Percentiles rank a stretch among this genome's conserved stretches.
Evolutionary conservation across 1,284 basidiomycete genomes (phyloP).

Genomic region (Microbotryum saponariae): DNA sequence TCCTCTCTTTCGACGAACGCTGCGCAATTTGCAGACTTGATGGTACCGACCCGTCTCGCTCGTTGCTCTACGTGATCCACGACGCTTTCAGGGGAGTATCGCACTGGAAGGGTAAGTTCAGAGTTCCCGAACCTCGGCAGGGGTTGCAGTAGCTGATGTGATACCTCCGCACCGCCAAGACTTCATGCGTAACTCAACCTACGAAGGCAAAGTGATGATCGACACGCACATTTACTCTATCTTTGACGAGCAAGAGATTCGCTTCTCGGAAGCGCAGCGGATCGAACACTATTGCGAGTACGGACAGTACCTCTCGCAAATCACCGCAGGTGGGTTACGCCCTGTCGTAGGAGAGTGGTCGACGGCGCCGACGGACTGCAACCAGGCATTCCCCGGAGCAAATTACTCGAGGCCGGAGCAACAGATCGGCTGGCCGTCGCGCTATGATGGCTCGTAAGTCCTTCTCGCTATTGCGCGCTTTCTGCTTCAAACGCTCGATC

Average conservation of each 20-base stretch:
- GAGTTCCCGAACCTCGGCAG: too few relatives aligned
- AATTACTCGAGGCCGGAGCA: conserved; percentile 22
- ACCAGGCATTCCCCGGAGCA: not conserved
- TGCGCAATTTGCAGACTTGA: conserved; percentile 35
- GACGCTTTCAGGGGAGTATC: conserved; percentile 75
- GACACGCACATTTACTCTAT: conserved; percentile 48
- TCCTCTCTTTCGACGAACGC: conserved; percentile 55
- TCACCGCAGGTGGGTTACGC: conserved; percentile 32
- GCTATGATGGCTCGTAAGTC: conserved; percentile 38
- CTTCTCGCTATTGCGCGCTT: too few relatives aligned
- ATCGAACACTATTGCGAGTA: conserved; percentile 31
- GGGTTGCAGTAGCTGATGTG: too few relatives aligned
- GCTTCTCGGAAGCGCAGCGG: conserved; percentile 27
- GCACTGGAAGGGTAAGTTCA: conserved; percentile 54
- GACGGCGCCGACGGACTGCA: conserved; percentile 37
- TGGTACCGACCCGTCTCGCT: conserved; percentile 2
- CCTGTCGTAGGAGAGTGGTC: conserved; percentile 41
- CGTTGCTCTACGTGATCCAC: conserved; percentile 60
- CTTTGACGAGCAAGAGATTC: conserved; percentile 13
- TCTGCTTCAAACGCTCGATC: too few relatives aligned
- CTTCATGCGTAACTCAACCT: conserved; percentile 54
- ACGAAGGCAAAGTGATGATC: conserved; percentile 57
- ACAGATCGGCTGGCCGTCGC: conserved; percentile 34
- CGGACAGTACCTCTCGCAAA: conserved; percentile 32
- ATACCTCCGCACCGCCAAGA: too few relatives aligned